A percentile compares a stretch with the other conserved stretches of the same genome.
Evolutionary conservation across 2,329 filamentous ascomycete genomes (phyloP).

Genomic region (Cucurbitaria berberidis): DNA sequence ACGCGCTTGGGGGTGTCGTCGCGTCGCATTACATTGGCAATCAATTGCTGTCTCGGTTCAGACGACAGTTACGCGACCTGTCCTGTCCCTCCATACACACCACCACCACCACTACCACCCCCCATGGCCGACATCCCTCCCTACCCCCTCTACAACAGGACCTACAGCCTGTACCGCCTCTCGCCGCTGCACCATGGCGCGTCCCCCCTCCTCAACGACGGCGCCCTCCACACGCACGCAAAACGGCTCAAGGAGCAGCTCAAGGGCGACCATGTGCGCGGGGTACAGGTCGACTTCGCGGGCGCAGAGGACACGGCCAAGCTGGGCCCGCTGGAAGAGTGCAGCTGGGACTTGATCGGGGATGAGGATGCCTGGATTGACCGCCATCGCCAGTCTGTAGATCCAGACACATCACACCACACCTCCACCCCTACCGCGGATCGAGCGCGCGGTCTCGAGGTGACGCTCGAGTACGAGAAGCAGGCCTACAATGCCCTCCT

Average conservation of each 20-base stretch:
- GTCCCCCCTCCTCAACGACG: conserved; percentile 42
- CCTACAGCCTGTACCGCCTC: conserved; percentile 60
- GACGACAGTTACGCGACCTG: too few relatives aligned
- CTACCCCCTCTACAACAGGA: conserved; percentile 59
- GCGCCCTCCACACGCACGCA: conserved; percentile 54
- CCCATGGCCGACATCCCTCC: conserved; percentile 45
- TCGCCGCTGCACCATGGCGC: conserved; percentile 60
- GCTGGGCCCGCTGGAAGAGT: conserved; percentile 56
- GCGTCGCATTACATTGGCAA: too few relatives aligned
- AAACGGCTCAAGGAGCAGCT: conserved; percentile 57
- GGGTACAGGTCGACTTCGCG: conserved; percentile 51
- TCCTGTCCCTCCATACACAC: too few relatives aligned
- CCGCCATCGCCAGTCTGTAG: conserved; percentile 41
- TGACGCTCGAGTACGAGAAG: conserved; percentile 59
- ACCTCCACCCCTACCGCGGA: conserved; percentile 22
- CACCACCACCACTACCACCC: not conserved
- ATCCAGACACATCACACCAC: conserved; percentile 41
- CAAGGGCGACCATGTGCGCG: conserved; percentile 56
- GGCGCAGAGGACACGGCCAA: conserved; percentile 50
- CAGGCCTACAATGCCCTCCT: conserved; percentile 59
- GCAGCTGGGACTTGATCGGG: conserved; percentile 54
- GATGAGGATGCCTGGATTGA: conserved; percentile 51
- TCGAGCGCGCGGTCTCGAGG: conserved; percentile 52
- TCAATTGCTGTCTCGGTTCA: too few relatives aligned
- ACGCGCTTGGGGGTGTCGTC: not conserved